Evolutionary conservation across 1,139 yeast species (phyloP), one percentile per base, ranked within the genome.

Genomic region (Debaryomyces psychrophilus): DNA sequence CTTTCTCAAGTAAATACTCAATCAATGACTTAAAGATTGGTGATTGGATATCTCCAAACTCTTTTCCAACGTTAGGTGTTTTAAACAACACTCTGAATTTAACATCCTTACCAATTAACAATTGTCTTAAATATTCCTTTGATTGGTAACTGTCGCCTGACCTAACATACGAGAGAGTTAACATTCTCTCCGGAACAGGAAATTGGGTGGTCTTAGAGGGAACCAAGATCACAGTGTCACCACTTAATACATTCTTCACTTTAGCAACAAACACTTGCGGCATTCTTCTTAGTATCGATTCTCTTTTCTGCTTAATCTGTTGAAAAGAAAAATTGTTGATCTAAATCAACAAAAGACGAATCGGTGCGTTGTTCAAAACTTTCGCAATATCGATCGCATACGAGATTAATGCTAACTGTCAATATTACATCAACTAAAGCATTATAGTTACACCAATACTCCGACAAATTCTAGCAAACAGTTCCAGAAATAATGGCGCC

Each of bases 161-260:
- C 50, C 82, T 75, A 38, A 87, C 80, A 56, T 79, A 77, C 7
- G 88, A 85, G 54, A 87, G 77, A 2, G 90, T 77, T 47, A 87
- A 69, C 33, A 77, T 62, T 55, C 88, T 73, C 63, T 87, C 95
- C 8, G 79, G 82, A 33, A 65, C 64, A 3, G 83, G 80, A 41
- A 76, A 62, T 51, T 67, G 73, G 31, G 69, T 52, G 31, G 74
- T 59, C 50, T 76, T 76, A 37, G 77, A 53, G 2, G 90, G 87
- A n/a, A 76, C 74, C 52, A 87, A 75, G 35, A 85, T 79, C 41
- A 87, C 60, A n/a, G 92, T 82, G 67, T 87, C 95, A 4, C 88
- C 90, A 43, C 89, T 84, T 37, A 84, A 64, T 22, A 87, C 89
- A 44, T 82, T 77, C 61, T 86, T 86, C 46, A 87, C 93, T 62